Base-by-base conservation (phyloP, 2,329 filamentous ascomycete species). In the Clarireedia monteithiana region DNA sequence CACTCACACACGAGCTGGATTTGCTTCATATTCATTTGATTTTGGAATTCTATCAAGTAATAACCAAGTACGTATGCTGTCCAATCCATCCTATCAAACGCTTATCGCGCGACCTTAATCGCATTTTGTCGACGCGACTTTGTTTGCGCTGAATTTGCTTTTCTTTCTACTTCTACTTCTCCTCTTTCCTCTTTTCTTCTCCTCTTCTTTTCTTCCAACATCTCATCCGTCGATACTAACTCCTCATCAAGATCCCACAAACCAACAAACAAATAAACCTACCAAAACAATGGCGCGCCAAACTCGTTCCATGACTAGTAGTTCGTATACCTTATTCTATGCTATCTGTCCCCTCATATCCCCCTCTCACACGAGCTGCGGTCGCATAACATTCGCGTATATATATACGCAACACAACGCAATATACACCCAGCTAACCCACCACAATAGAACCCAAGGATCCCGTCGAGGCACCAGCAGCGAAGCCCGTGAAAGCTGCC, bases 211-310 rank as follows among this genome's bases (percentile, higher is more conserved):
- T 26, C 27, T 48, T 17, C 30, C 36, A 10, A 2, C n/a, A 17
- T 44, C 15, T 9, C 42, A 53, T 24, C 23, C 27, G 20, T 39
- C 34, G 17, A 17, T 39, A 53, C 50, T 38, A 52, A 52, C 38
- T 46, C 7, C 15, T 36, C 5, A 30, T 30, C 27, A 30, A 30
- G 27, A 30, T 12, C 27, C 27, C 6, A 45, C 6, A 45, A 20
- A 20, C n/a, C 10, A 45, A 45, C 42, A 20, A 45, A 45, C 17
- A 42, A 50, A 51, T 58, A 49, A 45, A 68, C 17, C 39, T 14
- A 40, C 27, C 66, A 56, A 58, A 55, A 56, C 50, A 62, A 68
- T 68, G 67, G 63, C 65, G 49, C 60, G 65, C 48, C 62, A 63
- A 20, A 68, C 67, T 49, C 60, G 67, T 48, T 64, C 63, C 23